Evolutionary conservation across 176 grass and related monocot genomes (phyloP), one percentile per base, ranked within the genome.

Genomic region (Aegilops longissima): DNA sequence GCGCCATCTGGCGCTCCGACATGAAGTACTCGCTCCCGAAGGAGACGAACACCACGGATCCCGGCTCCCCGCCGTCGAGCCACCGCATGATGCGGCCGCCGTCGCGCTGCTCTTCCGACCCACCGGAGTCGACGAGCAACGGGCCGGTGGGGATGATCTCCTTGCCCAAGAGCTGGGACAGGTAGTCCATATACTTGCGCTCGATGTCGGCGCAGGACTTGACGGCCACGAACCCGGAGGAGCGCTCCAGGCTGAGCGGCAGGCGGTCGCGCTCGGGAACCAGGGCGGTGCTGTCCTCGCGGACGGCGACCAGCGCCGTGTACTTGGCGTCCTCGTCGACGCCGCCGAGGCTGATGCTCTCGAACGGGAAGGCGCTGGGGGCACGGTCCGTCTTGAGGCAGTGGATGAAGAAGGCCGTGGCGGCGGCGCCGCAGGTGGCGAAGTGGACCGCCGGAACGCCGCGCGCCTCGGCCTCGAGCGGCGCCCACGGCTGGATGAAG

Each of bases 21-120:
- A 97, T 90, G 87, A 97, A 97, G 86, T 95, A 95, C 87, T 97
- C 95, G 58, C 58, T 95, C 73, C 95, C 93, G 63, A 95, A 90
- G 3, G 93, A 91, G 40, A 79, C 89, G 16, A 97, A 79, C 82
- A 97, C 85, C 29, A 97, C 93, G 14, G 95, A 93, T 1, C 29
- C 35, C 12, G 61, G 70, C 11, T 81, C 79, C 67, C 87, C 78
- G 9, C 33, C 88, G 31, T 73, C 73, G 9, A 97, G 91, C 95
- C 95, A 97, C 76, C 76, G 68, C 65, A 54, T 87, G 1, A 90
- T 69, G 66, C 73, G 70, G 13, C n/a, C 39, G 2, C 40, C 27
- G 1, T n/a, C 49, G 16, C 33, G 18, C 1, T 23, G 30, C 9
- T 90, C 85, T 0, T 75, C 78, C 1, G 81, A 72, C 17, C 72